phyloP scores from a whole-genome alignment of 2,329 filamentous ascomycete genomes.

The Penicillium corylophilum region DNA sequence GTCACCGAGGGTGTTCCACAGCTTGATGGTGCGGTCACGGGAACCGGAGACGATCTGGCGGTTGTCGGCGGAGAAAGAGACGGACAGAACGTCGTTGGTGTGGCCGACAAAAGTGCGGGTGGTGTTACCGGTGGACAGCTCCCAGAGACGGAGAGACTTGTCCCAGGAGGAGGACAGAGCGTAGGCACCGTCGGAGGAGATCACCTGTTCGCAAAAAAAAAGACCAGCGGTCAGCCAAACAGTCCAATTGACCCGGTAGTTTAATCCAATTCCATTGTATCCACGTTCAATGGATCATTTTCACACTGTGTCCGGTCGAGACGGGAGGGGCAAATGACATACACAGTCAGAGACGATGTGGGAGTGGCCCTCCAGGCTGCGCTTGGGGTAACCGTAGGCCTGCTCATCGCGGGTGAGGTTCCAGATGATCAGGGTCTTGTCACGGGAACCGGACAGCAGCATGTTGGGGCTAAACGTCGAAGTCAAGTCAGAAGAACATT shows the following conservation, averaged over 20 bases:
- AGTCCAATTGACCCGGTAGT: slow-evolving; percentile 7
- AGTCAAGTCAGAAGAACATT: slow-evolving; percentile 38
- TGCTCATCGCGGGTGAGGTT: slow-evolving; percentile 98
- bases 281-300: slow-evolving; percentile 10
- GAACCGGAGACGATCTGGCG: slow-evolving; percentile 99
- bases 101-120: slow-evolving; percentile 98
- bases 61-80: slow-evolving; percentile 99
- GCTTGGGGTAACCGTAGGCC: slow-evolving; percentile 98
- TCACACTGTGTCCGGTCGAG: slow-evolving; percentile 4
- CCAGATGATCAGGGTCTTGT: slow-evolving; percentile 99
- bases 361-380: slow-evolving; percentile 96
- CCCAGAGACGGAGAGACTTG: slow-evolving; percentile 99
- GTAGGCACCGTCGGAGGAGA: slow-evolving; percentile 99
- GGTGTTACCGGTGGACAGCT: slow-evolving; percentile 94
- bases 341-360: slow-evolving; percentile 99
- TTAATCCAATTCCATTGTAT: slow-evolving; percentile 10
- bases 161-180: slow-evolving; percentile 99
- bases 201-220: slow-evolving; percentile 63
- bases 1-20: slow-evolving; percentile 99
- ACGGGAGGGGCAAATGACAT: slow-evolving; percentile 52
- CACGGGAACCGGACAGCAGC: slow-evolving; percentile 94
- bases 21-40: slow-evolving; percentile 98
- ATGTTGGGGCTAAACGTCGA: slow-evolving; percentile 78
- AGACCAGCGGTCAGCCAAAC: slow-evolving; percentile 31
- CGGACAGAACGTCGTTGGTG: slow-evolving; percentile 98